Conservation (phyloP, 352 stramenopile genomes). For the Globisporangium radiosum region DNA sequence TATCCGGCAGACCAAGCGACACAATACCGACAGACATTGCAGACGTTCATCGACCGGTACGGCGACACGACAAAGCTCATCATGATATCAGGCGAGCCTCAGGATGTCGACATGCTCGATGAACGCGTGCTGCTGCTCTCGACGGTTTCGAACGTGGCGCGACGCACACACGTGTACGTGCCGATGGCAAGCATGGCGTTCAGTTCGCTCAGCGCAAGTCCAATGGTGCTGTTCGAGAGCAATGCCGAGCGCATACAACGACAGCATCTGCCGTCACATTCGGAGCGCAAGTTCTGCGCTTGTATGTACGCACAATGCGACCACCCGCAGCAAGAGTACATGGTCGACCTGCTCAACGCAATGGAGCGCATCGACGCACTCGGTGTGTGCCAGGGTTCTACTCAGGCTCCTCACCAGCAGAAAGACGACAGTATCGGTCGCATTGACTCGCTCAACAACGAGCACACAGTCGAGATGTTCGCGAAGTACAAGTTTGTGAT, state of each 20-base stretch:
- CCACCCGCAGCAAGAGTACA: constrained; percentile 33
- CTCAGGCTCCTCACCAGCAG: too few relatives aligned
- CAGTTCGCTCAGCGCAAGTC: neutral
- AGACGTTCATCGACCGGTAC: constrained; percentile 5
- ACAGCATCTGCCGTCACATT: too few relatives aligned
- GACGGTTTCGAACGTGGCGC: constrained; percentile 11
- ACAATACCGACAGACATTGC: constrained; percentile 8
- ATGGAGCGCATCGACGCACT: constrained; percentile 43
- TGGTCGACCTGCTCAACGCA: constrained; percentile 37
- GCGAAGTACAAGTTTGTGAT: constrained; percentile 56
- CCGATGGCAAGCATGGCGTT: constrained; percentile 38
- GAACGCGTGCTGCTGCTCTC: constrained; percentile 26
- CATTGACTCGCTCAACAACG: constrained; percentile 15
- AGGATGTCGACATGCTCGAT: constrained; percentile 17
- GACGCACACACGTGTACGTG: constrained; percentile 16
- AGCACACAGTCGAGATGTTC: constrained; percentile 11
- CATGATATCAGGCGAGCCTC: constrained; percentile 32
- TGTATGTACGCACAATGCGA: constrained; percentile 1
- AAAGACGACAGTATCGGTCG: too few relatives aligned
- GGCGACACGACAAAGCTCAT: constrained; percentile 10
- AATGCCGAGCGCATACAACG: too few relatives aligned
- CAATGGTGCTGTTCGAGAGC: too few relatives aligned
- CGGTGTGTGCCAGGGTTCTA: constrained; percentile 25
- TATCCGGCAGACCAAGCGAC: too few relatives aligned
- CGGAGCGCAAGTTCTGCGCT: constrained; percentile 28